Base-by-base conservation (phyloP, 768 basidiomycete genomes). In the Exidia glandulosa region DNA sequence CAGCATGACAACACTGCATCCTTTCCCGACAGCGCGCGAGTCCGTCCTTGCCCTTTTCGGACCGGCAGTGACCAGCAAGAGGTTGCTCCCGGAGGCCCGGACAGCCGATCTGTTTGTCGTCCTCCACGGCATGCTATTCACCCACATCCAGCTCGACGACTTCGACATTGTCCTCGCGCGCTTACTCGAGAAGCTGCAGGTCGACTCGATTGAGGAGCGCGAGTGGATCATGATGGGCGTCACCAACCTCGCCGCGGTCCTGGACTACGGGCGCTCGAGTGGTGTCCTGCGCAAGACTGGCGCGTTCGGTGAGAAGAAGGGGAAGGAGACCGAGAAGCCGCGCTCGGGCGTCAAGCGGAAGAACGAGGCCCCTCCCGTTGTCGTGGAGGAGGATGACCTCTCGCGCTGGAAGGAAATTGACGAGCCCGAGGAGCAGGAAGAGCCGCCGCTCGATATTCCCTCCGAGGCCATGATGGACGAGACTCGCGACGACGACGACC, bases 151-250 rank as follows among this genome's bases (percentile, higher is more conserved):
- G 63, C 83, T 99, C 30, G 96, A 99, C 70, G 89, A 94, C 69
- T 98, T 98, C 68, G 74, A 81, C 47, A 78, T 85, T 13, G 86
- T 86, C 0, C 81, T 94, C 29, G 87, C 86, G 1, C 86, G 92
- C 23, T 89, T 94, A 69, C 79, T 93, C 58, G 94, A 95, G 70
- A 86, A 90, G 41, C 80, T 95, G 2, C 79, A 85, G 57, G 86
- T 94, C 60, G 90, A 94, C 62, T 84, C 82, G 10, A 86, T 83
- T 0, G 82, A 88, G 64, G 87, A 86, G 68, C 83, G 86, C 31
- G 91, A 95, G 60, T 99, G 96, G 96, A 86, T 91, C 65, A 93
- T 94, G 88, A 95, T 98, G 91, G 95, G 84, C 0, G 75, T 88
- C 52, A 77, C 91, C 65, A 95, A 95, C 70, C 77, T 97, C 32